A percentile compares a stretch with the other conserved stretches of the same genome.
Conservation (phyloP, 2,329 filamentous ascomycete species). For the Fusarium sp. region DNA sequence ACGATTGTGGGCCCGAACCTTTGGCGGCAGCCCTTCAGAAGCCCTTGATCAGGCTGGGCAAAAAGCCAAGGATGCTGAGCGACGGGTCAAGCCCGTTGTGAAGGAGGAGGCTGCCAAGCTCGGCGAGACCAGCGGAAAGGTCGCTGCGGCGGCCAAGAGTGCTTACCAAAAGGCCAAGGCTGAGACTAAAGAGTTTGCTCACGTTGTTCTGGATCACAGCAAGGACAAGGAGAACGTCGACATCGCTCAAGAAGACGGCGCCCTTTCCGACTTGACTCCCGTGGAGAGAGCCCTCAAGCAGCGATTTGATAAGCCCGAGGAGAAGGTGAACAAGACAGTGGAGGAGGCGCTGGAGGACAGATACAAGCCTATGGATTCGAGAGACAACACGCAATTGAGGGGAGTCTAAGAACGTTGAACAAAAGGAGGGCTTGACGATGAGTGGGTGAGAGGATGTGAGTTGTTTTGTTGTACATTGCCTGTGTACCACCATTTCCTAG, state of each 20-base stretch:
- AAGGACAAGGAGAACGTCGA: constrained; percentile 57
- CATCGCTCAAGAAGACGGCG: constrained; percentile 56
- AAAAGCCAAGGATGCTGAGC: constrained; percentile 53
- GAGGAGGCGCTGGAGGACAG: constrained; percentile 69
- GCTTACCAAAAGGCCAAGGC: constrained; percentile 54
- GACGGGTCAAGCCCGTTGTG: constrained; percentile 54
- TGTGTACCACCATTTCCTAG: constrained; percentile 52
- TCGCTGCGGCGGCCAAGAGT: constrained; percentile 56
- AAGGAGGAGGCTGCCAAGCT: constrained; percentile 53
- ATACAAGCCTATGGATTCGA: constrained; percentile 65
- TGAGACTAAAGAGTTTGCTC: constrained; percentile 47
- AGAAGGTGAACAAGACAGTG: constrained; percentile 63
- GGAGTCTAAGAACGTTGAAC: constrained; percentile 52
- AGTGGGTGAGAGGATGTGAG: constrained; percentile 36
- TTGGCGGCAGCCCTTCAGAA: constrained; percentile 56
- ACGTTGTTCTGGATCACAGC: constrained; percentile 38
- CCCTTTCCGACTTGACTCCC: constrained; percentile 52
- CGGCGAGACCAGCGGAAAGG: constrained; percentile 41
- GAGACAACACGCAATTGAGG: constrained; percentile 62
- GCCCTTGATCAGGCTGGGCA: constrained; percentile 50
- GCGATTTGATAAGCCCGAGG: constrained; percentile 63
- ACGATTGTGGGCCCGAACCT: constrained; percentile 61
- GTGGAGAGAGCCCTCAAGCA: constrained; percentile 67
- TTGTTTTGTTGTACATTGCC: constrained; percentile 49
- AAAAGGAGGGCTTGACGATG: constrained; percentile 21